Evolutionary conservation across 2,329 filamentous ascomycete genomes (phyloP).

Genomic region (Apiospora aurea): DNA sequence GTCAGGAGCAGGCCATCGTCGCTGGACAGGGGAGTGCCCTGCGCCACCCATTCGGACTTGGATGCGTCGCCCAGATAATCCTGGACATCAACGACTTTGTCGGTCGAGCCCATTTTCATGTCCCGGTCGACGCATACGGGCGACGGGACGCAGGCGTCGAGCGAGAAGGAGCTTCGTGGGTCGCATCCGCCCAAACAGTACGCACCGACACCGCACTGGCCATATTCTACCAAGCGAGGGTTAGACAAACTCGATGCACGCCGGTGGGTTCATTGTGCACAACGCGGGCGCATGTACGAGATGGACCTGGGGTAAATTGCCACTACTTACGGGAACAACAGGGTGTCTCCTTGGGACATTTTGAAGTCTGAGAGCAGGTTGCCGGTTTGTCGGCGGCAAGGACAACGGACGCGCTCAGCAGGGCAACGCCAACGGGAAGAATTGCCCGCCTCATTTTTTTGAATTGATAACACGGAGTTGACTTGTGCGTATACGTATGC

Average conservation of each 20-base stretch:
- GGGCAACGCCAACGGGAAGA: constrained; percentile 45
- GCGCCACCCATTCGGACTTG: constrained; percentile 86
- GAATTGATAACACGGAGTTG: background rate
- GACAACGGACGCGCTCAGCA: constrained; percentile 48
- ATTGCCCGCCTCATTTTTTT: constrained; percentile 9
- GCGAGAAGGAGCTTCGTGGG: constrained; percentile 79
- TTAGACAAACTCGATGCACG: constrained; percentile 20
- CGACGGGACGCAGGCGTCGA: constrained; percentile 85
- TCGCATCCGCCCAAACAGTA: constrained; percentile 98
- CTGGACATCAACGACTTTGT: constrained; percentile 73
- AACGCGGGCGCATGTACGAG: constrained; percentile 23
- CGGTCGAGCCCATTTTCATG: constrained; percentile 76
- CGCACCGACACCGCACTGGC: constrained; percentile 89
- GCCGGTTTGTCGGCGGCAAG: constrained; percentile 45
- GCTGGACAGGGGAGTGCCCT: constrained; percentile 75
- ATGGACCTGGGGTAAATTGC: background rate
- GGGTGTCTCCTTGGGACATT: constrained; percentile 76
- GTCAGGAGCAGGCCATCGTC: constrained; percentile 80
- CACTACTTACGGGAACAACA: constrained; percentile 80
- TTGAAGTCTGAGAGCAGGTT: constrained; percentile 56
- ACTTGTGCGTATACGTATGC: constrained; percentile 1
- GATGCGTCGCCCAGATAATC: constrained; percentile 87
- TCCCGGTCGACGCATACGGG: constrained; percentile 80
- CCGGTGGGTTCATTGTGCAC: constrained; percentile 4
- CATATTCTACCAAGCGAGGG: constrained; percentile 71